Conservation (phyloP, 805 yeast genomes). For the Cyberlindnera xylosilytica region DNA sequence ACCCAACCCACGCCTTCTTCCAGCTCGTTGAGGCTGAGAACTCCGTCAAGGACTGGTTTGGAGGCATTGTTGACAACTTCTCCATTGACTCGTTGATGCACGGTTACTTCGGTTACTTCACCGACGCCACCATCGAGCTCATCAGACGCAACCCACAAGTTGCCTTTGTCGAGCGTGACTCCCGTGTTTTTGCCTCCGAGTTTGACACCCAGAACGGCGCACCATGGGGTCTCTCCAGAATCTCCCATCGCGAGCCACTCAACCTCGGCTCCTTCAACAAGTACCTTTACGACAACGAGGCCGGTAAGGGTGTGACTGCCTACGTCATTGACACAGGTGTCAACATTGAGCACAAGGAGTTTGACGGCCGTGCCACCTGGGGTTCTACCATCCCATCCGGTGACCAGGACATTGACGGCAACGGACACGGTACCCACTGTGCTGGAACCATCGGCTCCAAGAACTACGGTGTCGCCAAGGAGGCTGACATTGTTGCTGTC, state of each 20-base stretch:
- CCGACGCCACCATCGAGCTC: constrained; percentile 67
- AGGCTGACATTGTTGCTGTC: constrained; percentile 75
- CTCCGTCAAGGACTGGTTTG: constrained; percentile 30
- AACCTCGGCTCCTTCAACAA: constrained; percentile 68
- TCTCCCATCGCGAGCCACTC: constrained; percentile 75
- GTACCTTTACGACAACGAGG: constrained; percentile 67
- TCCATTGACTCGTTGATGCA: constrained; percentile 51
- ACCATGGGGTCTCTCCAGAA: constrained; percentile 93
- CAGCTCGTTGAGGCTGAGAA: constrained; percentile 27
- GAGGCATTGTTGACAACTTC: constrained; percentile 63
- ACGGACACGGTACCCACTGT: constrained; percentile 96
- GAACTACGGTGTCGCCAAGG: constrained; percentile 80
- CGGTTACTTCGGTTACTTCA: constrained; percentile 87
- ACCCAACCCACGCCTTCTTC: constrained; percentile 39
- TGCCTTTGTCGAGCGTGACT: constrained; percentile 71
- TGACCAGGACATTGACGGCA: constrained; percentile 72
- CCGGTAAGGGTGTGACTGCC: constrained; percentile 81
- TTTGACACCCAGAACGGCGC: constrained; percentile 75
- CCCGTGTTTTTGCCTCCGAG: constrained; percentile 61
- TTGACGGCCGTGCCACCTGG: constrained; percentile 82
- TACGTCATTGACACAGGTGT: constrained; percentile 92
- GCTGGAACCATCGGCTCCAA: constrained; percentile 92
- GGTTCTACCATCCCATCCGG: constrained; percentile 77
- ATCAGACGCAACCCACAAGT: constrained; percentile 66
- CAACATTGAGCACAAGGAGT: constrained; percentile 69